phyloP scores from a whole-genome alignment of 1,284 basidiomycete genomes.

The Kwoniella shivajii region DNA sequence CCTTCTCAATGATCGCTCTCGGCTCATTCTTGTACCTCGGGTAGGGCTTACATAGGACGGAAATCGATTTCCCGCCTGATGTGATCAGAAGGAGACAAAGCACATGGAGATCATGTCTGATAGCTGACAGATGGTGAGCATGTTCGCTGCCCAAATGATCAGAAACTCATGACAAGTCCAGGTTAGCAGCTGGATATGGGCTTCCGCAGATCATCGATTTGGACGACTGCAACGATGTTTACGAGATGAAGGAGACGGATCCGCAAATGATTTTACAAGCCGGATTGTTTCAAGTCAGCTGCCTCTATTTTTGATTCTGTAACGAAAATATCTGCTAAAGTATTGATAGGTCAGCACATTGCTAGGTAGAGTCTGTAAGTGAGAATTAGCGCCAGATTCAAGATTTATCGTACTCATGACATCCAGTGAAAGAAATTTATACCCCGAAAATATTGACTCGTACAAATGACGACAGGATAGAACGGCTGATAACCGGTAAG shows the following conservation, averaged over 20 bases:
- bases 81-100: neutral
- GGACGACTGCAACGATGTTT: conserved; percentile 4
- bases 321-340: neutral
- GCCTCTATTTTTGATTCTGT: neutral
- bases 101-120: conserved; percentile 4
- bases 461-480: conserved; percentile 5
- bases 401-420: neutral
- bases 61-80: conserved; percentile 1
- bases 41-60: neutral
- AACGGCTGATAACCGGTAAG: conserved; percentile 1
- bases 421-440: conserved; percentile 7
- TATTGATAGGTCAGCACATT: conserved; percentile 1
- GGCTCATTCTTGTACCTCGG: neutral
- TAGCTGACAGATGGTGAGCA: conserved; percentile 6
- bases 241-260: neutral
- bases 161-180: neutral
- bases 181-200: conserved; percentile 8
- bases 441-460: conserved; percentile 1
- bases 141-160: neutral
- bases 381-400: neutral
- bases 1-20: neutral
- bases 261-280: conserved; percentile 3
- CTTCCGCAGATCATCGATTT: conserved; percentile 7
- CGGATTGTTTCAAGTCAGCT: neutral
- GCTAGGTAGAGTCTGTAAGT: conserved; percentile 7